Evolutionary conservation across 2,329 filamentous ascomycete species (phyloP).

Genomic region (Ascochyta lentis): DNA sequence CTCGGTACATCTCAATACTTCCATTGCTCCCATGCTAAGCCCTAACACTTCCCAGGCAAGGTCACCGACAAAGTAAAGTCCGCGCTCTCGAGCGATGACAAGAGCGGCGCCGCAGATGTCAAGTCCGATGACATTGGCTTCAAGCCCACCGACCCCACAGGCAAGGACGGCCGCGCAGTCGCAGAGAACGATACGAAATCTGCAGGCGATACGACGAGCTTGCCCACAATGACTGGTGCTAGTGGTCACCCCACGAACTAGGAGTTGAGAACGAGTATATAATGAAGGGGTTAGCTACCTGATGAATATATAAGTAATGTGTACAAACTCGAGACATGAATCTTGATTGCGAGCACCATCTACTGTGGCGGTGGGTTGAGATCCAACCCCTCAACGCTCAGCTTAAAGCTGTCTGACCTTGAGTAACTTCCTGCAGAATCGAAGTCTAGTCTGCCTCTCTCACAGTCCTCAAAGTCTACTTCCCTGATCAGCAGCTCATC

Average conservation of each 20-base stretch:
- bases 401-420: constrained; percentile 69
- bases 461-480: constrained; percentile 87
- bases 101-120: background rate
- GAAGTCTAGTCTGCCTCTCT: constrained; percentile 79
- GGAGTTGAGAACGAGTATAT: background rate
- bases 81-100: background rate
- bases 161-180: constrained; percentile 7
- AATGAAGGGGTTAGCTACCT: too few species aligned
- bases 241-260: constrained; percentile 1
- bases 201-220: constrained; percentile 2
- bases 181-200: constrained; percentile 6
- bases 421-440: constrained; percentile 89
- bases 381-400: constrained; percentile 67
- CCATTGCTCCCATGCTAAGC: background rate
- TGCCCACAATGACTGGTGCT: constrained; percentile 10
- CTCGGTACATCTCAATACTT: background rate
- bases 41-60: background rate
- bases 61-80: constrained; percentile 10
- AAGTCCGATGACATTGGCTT: constrained; percentile 12
- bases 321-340: background rate
- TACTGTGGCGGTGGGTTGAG: constrained; percentile 61
- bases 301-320: too few species aligned
- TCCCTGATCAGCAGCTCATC: constrained; percentile 72
- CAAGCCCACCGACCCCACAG: constrained; percentile 3
- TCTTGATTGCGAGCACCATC: background rate